A percentile compares a stretch with the other conserved stretches of the same genome.
These are phyloP conservation scores for Polyporus arcularius DNA, from an alignment of 768 basidiomycete genomes.

Conservation along the genomic window DNA sequence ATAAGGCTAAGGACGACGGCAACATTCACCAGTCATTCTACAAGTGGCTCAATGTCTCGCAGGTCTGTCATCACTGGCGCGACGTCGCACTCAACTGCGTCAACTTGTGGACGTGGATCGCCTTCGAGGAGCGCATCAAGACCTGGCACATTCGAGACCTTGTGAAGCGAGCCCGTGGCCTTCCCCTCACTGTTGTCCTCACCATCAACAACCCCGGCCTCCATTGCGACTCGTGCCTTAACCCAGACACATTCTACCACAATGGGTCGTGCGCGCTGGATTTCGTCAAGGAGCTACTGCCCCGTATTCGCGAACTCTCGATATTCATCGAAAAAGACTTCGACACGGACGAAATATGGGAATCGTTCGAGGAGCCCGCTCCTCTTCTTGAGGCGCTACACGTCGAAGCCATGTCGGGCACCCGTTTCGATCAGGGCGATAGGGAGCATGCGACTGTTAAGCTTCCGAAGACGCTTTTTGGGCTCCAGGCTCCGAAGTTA, in stretches of 20 bases:
- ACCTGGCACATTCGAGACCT: background rate
- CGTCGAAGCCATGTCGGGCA: background rate
- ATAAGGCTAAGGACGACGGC: background rate
- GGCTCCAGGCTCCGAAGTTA: too few species aligned
- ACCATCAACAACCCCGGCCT: background rate
- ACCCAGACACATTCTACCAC: background rate
- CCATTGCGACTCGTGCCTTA: background rate
- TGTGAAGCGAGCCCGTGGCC: background rate
- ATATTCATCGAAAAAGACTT: background rate
- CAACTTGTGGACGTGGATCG: conserved; percentile 2
- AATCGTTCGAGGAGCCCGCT: background rate
- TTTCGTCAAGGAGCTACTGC: background rate
- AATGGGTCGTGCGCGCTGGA: background rate
- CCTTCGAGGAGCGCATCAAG: background rate
- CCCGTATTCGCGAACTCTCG: background rate
- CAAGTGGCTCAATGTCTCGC: conserved; percentile 9
- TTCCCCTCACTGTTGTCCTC: conserved; percentile 6
- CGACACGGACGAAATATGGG: background rate
- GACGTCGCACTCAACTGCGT: conserved; percentile 1
- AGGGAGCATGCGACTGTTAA: too few species aligned
- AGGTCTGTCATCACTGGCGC: conserved; percentile 7
- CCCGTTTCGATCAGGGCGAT: too few species aligned
- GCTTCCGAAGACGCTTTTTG: too few species aligned
- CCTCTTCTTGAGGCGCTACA: background rate
- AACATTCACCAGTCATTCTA: background rate